Evolutionary conservation across 768 basidiomycete species (phyloP), one percentile per base, ranked within the genome.

Genomic region (Lentinus tigrinus): DNA sequence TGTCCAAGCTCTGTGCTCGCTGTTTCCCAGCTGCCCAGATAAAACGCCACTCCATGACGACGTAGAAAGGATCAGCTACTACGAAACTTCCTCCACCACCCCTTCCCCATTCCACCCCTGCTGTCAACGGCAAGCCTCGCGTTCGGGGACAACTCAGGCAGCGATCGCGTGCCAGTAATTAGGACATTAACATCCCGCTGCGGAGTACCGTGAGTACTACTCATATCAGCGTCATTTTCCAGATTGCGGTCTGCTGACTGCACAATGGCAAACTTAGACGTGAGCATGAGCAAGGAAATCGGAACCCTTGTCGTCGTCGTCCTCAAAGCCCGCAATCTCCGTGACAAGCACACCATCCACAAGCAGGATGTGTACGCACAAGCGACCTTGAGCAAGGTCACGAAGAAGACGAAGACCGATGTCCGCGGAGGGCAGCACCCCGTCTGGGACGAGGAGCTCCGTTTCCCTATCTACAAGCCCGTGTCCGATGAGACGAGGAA

Each of bases 391-490:
- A 73, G 77, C 71, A 84, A 85, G 38, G 75, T 75, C 17, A 85
- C 81, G 51, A 84, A 90, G 67, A 81, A 82, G 56, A 94, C 93
- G 0, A 77, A 82, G 52, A 80, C 86, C 58, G 89, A 93, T 66
- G 78, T 85, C 63, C 93, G 88, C 68, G 95, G 95, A 2, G 95
- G 95, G 0, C 95, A 98, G 68, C 89, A 92, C 72, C 95, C 95
- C 2, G 83, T 87, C 58, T 98, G 95, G 93, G 95, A 97, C 68
- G 85, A 85, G 34, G 94, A 97, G 71, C 71, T 95, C 52, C 84
- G 93, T 42, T 64, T 94, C 70, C 81, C 86, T 5, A 78, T 98
- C 47, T 70, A 81, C 63, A 85, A 83, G 65, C 81, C 82, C n/a
- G 61, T 69, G 0, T 70, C 68, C 9, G 81, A 82, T 34, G 84